Base-by-base conservation (phyloP, 1,284 basidiomycete species). In the Malassezia psittaci region DNA sequence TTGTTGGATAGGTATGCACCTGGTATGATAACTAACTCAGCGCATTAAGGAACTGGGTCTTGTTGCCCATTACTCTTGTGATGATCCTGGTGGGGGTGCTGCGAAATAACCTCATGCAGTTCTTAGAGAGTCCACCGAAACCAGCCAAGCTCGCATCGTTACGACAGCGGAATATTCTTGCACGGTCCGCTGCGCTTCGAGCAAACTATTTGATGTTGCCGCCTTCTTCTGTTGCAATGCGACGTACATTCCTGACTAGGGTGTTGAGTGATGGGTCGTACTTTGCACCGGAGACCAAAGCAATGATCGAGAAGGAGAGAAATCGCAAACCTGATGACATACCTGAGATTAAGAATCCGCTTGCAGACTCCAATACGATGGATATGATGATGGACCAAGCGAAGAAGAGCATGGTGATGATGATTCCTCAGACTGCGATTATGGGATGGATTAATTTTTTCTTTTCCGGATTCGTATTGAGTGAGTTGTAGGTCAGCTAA, bases 391-490 rank as follows among this genome's bases (percentile, higher is more conserved):
- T 98, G 90, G 83, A 90, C 32, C 88, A 88, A 48, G 88, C 98
- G 86, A 98, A 96, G 80, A 94, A 93, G 48, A 93, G 96, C 77
- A 90, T 90, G 80, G 90, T 96, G 51, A 73, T 73, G 69, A 75
- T 75, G 74, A 65, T 75, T 19, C 74, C 74, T 5, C 74, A 75
- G 54, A 96, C 96, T 85, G 81, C 96, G 62, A 91, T 98, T 68
- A 98, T 98, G 94, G 93, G 91, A 61, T 98, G 94, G 88, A 94
- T 99, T 79, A 96, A 93, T 77, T 91, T 93, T 76, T 98, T 98
- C 83, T 98, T 98, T 79, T 87, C 89, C 63, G 93, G 93, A 34
- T 96, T 98, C 75, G 87, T 98, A 50, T 81, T 96, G 58, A 94
- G 93, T 96, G 75, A 76, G 65, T 67, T 16, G 33, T 21, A 18